These are phyloP conservation scores for Prunus salicina DNA, from an alignment of 306 rosid genomes.

Conservation along the genomic window DNA sequence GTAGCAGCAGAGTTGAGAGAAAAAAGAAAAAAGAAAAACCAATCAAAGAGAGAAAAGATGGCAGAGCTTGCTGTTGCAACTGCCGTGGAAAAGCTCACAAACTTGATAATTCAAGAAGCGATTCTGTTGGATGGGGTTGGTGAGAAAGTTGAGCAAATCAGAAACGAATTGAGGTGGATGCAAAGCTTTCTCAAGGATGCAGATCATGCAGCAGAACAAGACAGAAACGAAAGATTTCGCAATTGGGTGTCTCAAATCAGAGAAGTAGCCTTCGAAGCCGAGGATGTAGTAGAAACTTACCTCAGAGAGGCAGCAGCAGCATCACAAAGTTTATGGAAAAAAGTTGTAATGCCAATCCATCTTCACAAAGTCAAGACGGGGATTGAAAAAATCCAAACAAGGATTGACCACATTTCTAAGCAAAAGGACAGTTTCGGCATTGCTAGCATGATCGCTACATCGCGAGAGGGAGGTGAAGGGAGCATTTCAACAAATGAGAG, in stretches of 20 bases:
- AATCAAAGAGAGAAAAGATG: neutral
- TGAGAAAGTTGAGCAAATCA: slow-evolving; percentile 21
- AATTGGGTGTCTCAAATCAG: slow-evolving; percentile 41
- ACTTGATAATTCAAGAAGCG: neutral
- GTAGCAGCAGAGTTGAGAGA: too few relatives aligned
- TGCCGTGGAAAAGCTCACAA: neutral
- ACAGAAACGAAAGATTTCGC: slow-evolving; percentile 32
- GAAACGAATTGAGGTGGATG: slow-evolving; percentile 33
- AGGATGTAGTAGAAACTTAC: slow-evolving; percentile 37
- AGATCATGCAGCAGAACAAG: slow-evolving; percentile 30
- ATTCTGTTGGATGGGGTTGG: neutral
- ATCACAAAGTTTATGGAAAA: slow-evolving; percentile 9
- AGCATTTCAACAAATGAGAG: neutral
- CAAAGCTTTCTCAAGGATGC: slow-evolving; percentile 44
- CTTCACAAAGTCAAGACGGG: neutral
- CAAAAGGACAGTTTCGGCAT: neutral
- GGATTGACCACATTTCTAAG: neutral
- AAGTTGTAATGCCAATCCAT: slow-evolving; percentile 23
- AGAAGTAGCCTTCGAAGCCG: slow-evolving; percentile 38
- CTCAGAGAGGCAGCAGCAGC: slow-evolving; percentile 15
- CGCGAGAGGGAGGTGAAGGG: neutral
- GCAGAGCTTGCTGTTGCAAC: neutral
- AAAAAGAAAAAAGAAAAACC: too few relatives aligned
- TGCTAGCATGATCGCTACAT: too few relatives aligned
- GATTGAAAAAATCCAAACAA: neutral